Evolutionary conservation across 306 rosid species (phyloP), one percentile per base, ranked within the genome.

Genomic region (Mucuna pruriens): DNA sequence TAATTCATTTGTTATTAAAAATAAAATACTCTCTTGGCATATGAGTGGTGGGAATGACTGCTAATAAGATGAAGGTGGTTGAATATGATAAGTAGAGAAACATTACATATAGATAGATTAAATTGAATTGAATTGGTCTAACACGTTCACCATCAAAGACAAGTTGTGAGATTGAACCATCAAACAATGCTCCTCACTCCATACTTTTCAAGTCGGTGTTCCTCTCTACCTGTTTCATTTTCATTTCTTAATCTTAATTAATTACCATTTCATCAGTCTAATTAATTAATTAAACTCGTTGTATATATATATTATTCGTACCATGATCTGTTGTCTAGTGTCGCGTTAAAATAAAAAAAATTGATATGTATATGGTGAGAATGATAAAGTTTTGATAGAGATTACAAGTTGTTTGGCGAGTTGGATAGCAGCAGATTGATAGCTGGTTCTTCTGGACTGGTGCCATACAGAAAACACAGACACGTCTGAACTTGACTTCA

Each of bases 141-240:
- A 89, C 65, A 95, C 97, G 94, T 71, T 97, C 98, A 23, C 98
- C 98, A 64, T 92, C 91, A 72, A 84, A 84, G 6, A 95, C 97
- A 66, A 91, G 97, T 84, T 91, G 94, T 2, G 98, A 95, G 68
- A 95, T 89, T 9, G 80, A 74, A 62, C 97, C 98, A 95, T 95
- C 85, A 95, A 84, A 97, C 98, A 57, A 95, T 90, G 87, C 98
- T 95, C 54, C 98, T 97, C 64, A 97, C 98, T 82, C 98, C 98
- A 66, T 95, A 95, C 98, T n/a, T n/a, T n/a, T n/a, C 88, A 92
- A 86, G 95, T 95, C 98, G 75, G 92, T 90, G 76, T 83, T 91
- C 83, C 91, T 86, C 85, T 92, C 95, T 38, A 95, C 98, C 98
- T 92, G 87, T 17, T 16, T 38, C 67, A 55, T 66, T 54, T 2